Evolutionary conservation across 805 yeast genomes (phyloP), one percentile per base, ranked within the genome.

Genomic region (Kodamaea hsintzibuensis): DNA sequence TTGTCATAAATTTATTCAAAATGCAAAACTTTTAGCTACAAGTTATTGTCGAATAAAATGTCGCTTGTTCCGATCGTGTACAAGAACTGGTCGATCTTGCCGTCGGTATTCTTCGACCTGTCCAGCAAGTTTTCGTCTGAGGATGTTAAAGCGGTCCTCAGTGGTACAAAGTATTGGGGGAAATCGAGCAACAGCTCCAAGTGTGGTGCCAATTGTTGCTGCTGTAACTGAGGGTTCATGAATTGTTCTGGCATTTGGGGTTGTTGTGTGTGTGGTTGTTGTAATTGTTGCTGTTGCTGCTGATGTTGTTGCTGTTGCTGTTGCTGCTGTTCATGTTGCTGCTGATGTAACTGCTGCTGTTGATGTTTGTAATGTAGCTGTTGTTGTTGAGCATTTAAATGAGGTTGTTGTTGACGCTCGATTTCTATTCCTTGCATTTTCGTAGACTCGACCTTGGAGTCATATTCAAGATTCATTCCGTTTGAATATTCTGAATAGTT

Each of bases 31-130:
- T 40, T 40, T 40, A 38, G 42, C 42, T 53, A 57, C 35, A 55
- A 44, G 42, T 56, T 55, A 38, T 50, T 51, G 43, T 49, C 57
- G 40, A 54, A 58, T 45, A 56, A 50, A 17, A 61, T 58, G 38
- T 61, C 64, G 47, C 55, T 62, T 18, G 61, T 47, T 8, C 62
- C 63, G 16, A 55, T 55, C 49, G 54, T 60, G 46, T 60, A 61
- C 63, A 60, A 54, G 40, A 52, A 53, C 25, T 56, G 57, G 38
- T 60, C 62, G 27, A 51, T 50, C 19, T 52, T 52, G 18, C 54
- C 53, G 10, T 47, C 56, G 14, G 42, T 38, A 9, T 49, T 17
- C 6, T 33, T 42, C n/a, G 56, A 51, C 50, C 16, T 48, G 6
- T 56, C 58, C 33, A 47, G 46, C 10, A 16, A 7, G 42, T 50